Conservation (phyloP, 208 protist genomes). For the Phytomonas francai region DNA sequence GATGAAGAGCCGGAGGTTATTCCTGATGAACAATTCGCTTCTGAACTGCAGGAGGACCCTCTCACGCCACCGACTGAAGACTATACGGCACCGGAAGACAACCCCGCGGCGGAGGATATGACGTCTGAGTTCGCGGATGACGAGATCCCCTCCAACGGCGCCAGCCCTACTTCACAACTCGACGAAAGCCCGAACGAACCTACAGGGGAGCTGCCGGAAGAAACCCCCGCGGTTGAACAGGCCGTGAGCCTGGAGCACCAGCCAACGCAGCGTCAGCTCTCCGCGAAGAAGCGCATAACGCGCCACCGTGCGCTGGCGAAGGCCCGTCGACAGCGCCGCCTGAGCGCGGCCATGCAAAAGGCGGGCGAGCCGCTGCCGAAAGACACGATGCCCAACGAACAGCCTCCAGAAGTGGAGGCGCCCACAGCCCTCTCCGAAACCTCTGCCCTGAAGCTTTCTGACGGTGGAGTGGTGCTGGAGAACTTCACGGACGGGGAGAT, state of each 20-base stretch:
- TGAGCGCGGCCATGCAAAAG: constrained; percentile 4
- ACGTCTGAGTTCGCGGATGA: no score
- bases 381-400: not conserved
- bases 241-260: no score
- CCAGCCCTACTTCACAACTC: no score
- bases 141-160: no score
- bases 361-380: not conserved
- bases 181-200: no score
- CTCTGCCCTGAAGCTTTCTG: constrained; percentile 34
- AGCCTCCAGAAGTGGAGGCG: not conserved
- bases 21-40: no score
- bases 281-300: not conserved
- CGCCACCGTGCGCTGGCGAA: not conserved
- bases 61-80: no score
- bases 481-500: constrained; percentile 59
- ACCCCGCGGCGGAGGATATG: no score
- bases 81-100: no score
- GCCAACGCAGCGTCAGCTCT: not conserved
- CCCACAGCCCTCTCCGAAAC: constrained; percentile 8
- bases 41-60: no score
- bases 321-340: not conserved
- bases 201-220: no score
- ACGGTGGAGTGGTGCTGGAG: constrained; percentile 43
- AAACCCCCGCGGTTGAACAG: no score
- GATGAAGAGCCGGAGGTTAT: not conserved